phyloP scores from a whole-genome alignment of 306 rosid species.

The Carpinus viminea region DNA sequence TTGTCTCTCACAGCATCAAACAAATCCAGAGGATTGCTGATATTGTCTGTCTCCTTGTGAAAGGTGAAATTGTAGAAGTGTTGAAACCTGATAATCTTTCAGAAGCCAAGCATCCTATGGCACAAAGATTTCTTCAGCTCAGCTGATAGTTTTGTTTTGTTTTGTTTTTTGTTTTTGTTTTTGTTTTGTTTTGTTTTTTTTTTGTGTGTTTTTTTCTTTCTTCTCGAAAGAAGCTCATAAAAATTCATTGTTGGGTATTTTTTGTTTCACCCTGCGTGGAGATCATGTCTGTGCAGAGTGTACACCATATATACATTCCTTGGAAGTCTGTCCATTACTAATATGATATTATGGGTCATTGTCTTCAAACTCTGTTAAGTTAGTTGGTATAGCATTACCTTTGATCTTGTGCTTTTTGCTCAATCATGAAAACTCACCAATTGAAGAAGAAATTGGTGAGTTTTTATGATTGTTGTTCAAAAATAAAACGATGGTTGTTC shows the following conservation, averaged over 20 bases:
- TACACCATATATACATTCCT: too few relatives aligned
- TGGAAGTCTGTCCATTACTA: too few relatives aligned
- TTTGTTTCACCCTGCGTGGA: not conserved
- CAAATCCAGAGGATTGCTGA: constrained; percentile 90
- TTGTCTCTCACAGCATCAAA: constrained; percentile 91
- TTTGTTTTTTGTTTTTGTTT: too few relatives aligned
- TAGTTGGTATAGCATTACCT: too few relatives aligned
- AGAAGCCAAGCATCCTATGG: constrained; percentile 87
- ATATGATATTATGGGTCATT: not conserved
- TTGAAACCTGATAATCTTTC: constrained; percentile 62
- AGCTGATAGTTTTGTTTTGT: constrained; percentile 38
- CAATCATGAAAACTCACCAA: too few relatives aligned
- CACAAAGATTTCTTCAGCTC: constrained; percentile 75
- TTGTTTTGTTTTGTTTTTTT: not conserved
- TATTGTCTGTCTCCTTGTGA: constrained; percentile 75
- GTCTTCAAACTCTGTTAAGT: too few relatives aligned
- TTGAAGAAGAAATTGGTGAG: too few relatives aligned
- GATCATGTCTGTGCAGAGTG: not conserved
- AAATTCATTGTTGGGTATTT: not conserved
- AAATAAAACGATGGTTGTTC: too few relatives aligned
- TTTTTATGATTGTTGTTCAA: too few relatives aligned
- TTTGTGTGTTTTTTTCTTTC: not conserved
- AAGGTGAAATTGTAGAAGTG: constrained; percentile 79
- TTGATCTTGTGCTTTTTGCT: too few relatives aligned
- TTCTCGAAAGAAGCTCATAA: not conserved